A percentile compares a stretch with the other conserved stretches of the same genome.
These are phyloP conservation scores for Crithidia fasciculata DNA, from an alignment of 208 protist genomes.

Conservation along the genomic window DNA sequence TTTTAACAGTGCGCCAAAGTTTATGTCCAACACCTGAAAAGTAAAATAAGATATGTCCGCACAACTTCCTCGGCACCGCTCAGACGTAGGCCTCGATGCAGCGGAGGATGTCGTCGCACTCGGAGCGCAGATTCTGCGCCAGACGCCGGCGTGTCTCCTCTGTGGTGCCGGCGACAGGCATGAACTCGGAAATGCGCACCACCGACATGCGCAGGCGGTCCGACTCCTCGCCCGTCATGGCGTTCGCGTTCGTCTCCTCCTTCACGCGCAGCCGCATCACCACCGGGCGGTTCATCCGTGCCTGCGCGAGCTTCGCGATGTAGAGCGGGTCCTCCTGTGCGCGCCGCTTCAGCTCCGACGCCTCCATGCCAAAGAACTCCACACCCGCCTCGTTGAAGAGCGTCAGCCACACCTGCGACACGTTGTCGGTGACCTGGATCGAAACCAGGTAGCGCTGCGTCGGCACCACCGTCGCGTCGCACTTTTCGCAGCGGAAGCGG, in stretches of 20 bases:
- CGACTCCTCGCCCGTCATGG: conserved; percentile 54
- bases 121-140: conserved; percentile 65
- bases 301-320: conserved; percentile 75
- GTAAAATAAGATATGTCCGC: neutral
- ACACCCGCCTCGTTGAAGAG: conserved; percentile 89
- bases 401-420: conserved; percentile 91
- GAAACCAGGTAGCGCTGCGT: conserved; percentile 89
- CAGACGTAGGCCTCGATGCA: conserved; percentile 82
- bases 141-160: conserved; percentile 75
- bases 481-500: conserved; percentile 91
- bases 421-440: conserved; percentile 88
- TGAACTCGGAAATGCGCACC: conserved; percentile 84
- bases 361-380: conserved; percentile 90
- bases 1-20: too few species aligned
- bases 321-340: conserved; percentile 81
- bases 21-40: neutral
- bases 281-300: conserved; percentile 87
- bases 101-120: conserved; percentile 85
- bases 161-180: conserved; percentile 70
- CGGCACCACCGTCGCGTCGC: conserved; percentile 71
- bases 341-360: conserved; percentile 80
- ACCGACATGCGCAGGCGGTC: conserved; percentile 87
- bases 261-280: conserved; percentile 90
- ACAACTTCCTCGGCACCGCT: neutral
- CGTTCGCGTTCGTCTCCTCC: conserved; percentile 69